Conservation (phyloP, 495 filamentous ascomycete genomes). For the Podospora pseudopauciseta region DNA sequence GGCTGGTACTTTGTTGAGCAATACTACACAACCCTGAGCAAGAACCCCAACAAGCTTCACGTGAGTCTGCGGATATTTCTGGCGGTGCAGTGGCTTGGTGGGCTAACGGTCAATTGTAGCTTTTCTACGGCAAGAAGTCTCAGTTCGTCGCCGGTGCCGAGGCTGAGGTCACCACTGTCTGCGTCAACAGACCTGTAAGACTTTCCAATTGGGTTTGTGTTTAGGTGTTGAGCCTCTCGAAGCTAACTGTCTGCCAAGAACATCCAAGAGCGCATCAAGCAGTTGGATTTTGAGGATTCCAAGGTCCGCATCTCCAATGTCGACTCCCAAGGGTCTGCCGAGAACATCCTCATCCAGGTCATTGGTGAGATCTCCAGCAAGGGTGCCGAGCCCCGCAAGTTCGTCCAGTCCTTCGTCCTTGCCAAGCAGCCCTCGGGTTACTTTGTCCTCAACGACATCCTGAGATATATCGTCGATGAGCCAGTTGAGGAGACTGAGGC, state of each 20-base stretch:
- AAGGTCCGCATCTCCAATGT: slow-evolving; percentile 98
- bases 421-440: slow-evolving; percentile 95
- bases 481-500: slow-evolving; percentile 55
- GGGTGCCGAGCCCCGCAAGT: slow-evolving; percentile 82
- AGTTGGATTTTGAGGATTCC: slow-evolving; percentile 91
- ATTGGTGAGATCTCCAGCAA: slow-evolving; percentile 98
- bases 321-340: slow-evolving; percentile 86
- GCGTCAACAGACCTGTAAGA: slow-evolving; percentile 74
- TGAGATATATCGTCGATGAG: slow-evolving; percentile 86
- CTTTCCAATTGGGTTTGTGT: neutral
- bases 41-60: slow-evolving; percentile 87
- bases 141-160: slow-evolving; percentile 83
- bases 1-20: slow-evolving; percentile 99
- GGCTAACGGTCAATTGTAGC: slow-evolving; percentile 29
- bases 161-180: slow-evolving; percentile 77
- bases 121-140: slow-evolving; percentile 80
- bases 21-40: slow-evolving; percentile 96
- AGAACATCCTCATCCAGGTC: slow-evolving; percentile 93
- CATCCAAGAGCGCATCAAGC: slow-evolving; percentile 89
- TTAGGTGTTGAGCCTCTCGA: slow-evolving; percentile 30
- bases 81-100: neutral
- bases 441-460: slow-evolving; percentile 97
- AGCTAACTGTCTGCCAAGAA: slow-evolving; percentile 46
- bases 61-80: slow-evolving; percentile 46
- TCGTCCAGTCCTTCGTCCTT: slow-evolving; percentile 96